Percentiles rank a stretch among this genome's conserved stretches.
These are phyloP conservation scores for Angomonas ambiguus DNA, from an alignment of 208 protist species.

Conservation along the genomic window DNA sequence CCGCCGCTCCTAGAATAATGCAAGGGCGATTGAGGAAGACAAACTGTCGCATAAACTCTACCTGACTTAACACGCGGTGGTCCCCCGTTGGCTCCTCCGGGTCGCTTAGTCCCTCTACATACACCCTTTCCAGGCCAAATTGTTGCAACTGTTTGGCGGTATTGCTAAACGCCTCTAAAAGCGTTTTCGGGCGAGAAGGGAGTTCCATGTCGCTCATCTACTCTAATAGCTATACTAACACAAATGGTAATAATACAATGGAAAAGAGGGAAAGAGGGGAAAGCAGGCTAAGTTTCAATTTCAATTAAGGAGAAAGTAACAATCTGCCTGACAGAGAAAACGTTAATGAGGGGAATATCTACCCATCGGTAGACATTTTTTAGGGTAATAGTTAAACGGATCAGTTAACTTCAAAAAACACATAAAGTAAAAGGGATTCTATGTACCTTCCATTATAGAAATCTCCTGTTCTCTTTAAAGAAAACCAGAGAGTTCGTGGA, in stretches of 20 bases:
- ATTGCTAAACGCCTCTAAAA: conserved; percentile 59
- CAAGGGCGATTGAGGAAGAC: conserved; percentile 79
- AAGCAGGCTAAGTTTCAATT: too few species aligned
- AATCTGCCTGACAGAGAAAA: too few species aligned
- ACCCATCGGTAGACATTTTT: too few species aligned
- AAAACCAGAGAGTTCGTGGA: too few species aligned
- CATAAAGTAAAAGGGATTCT: too few species aligned
- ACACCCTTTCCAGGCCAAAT: conserved; percentile 65
- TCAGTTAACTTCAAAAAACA: too few species aligned
- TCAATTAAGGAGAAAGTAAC: too few species aligned
- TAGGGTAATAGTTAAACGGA: too few species aligned
- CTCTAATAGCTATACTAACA: not conserved
- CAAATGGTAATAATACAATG: not conserved
- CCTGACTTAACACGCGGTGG: conserved; percentile 45
- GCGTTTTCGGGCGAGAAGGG: conserved; percentile 12
- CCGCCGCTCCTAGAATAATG: conserved; percentile 68
- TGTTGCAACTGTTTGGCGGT: conserved; percentile 59
- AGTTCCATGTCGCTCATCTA: not conserved
- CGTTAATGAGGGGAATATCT: too few species aligned
- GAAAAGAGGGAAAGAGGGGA: not conserved
- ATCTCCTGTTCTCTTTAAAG: too few species aligned
- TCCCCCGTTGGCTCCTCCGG: conserved; percentile 7
- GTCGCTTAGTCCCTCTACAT: conserved; percentile 22
- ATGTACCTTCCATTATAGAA: too few species aligned
- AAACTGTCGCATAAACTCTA: conserved; percentile 83